These are phyloP conservation scores for Pichia norvegensis DNA, from an alignment of 1,139 yeast genomes.

Conservation along the genomic window DNA sequence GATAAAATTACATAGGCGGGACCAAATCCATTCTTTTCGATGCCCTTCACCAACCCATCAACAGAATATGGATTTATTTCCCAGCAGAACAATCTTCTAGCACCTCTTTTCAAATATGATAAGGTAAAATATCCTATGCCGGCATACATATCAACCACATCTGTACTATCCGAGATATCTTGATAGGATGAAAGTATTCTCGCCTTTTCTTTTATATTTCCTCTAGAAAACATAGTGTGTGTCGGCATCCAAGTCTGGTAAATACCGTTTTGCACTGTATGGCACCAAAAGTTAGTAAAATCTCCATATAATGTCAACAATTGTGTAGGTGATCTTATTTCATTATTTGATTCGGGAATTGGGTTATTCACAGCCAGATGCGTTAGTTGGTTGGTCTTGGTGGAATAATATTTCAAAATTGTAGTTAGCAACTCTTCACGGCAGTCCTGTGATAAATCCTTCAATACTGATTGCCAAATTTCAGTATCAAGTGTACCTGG, in stretches of 20 bases:
- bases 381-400: slow-evolving; percentile 24
- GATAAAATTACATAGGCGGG: slow-evolving; percentile 30
- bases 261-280: slow-evolving; percentile 63
- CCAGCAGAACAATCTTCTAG: slow-evolving; percentile 59
- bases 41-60: slow-evolving; percentile 58
- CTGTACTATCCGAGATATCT: slow-evolving; percentile 3
- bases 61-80: slow-evolving; percentile 84
- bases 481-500: slow-evolving; percentile 33
- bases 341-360: slow-evolving; percentile 43
- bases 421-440: background rate
- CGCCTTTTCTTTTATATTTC: slow-evolving; percentile 75
- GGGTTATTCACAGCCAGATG: slow-evolving; percentile 72
- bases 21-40: slow-evolving; percentile 37
- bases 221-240: slow-evolving; percentile 86
- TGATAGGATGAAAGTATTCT: slow-evolving; percentile 42
- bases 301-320: slow-evolving; percentile 56
- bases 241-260: slow-evolving; percentile 78
- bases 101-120: slow-evolving; percentile 53
- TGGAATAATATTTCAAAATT: slow-evolving; percentile 8
- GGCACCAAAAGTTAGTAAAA: slow-evolving; percentile 77
- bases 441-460: slow-evolving; percentile 1
- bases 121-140: slow-evolving; percentile 85
- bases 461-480: slow-evolving; percentile 31
- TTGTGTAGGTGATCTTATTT: slow-evolving; percentile 56
- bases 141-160: slow-evolving; percentile 62